Evolutionary conservation across 2,329 filamentous ascomycete genomes (phyloP).

Genomic region (Capronia americana): DNA sequence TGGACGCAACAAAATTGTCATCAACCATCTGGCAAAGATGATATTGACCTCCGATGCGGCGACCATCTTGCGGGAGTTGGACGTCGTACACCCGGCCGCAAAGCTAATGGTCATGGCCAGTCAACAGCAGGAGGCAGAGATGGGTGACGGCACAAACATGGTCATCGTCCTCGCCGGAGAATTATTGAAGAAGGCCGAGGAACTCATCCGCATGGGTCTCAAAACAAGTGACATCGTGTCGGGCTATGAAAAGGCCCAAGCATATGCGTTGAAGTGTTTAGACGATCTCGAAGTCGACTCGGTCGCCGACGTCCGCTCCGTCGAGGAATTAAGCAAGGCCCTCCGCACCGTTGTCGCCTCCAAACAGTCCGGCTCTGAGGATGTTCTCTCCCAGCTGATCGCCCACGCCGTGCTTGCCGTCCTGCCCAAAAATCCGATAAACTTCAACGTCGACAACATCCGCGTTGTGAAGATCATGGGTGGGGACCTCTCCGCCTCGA

Average conservation of each 20-base stretch:
- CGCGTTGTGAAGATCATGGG: constrained; percentile 99
- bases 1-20: constrained; percentile 99
- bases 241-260: constrained; percentile 94
- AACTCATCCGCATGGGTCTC: constrained; percentile 92
- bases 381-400: constrained; percentile 83
- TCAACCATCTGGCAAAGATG: constrained; percentile 99
- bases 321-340: constrained; percentile 88
- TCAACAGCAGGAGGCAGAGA: constrained; percentile 98
- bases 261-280: constrained; percentile 81
- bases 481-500: constrained; percentile 89
- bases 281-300: constrained; percentile 92
- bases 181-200: constrained; percentile 94
- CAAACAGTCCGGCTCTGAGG: constrained; percentile 95
- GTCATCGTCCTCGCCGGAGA: constrained; percentile 96
- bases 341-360: constrained; percentile 93
- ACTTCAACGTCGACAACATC: constrained; percentile 99
- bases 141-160: constrained; percentile 97
- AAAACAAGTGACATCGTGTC: constrained; percentile 98
- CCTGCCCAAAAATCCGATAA: constrained; percentile 89
- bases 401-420: constrained; percentile 84
- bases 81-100: constrained; percentile 96
- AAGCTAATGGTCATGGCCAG: constrained; percentile 98
- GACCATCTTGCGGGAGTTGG: constrained; percentile 94
- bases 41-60: constrained; percentile 97
- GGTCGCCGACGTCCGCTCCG: constrained; percentile 80